A percentile compares a stretch with the other conserved stretches of the same genome.
phyloP scores from a whole-genome alignment of 768 basidiomycete species.

The Panellus pusillus region DNA sequence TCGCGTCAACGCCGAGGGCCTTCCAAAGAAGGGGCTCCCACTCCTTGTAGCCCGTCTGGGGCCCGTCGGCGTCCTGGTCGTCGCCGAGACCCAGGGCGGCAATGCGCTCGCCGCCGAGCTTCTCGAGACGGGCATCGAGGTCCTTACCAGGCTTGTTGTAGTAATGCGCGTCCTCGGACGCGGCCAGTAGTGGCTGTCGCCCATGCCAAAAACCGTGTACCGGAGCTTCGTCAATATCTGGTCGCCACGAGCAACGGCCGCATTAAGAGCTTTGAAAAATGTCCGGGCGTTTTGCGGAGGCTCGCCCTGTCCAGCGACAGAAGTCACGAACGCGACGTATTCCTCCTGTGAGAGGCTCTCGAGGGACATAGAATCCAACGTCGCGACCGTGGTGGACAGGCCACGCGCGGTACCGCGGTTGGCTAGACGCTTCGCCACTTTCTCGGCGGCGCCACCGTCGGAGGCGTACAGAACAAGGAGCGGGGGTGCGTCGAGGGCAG shows the following conservation, averaged over 20 bases:
- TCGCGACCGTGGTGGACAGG: conserved; percentile 68
- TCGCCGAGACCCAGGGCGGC: conserved; percentile 83
- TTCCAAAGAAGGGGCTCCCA: conserved; percentile 97
- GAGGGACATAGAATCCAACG: conserved; percentile 79
- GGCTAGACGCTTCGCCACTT: conserved; percentile 86
- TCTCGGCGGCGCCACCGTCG: conserved; percentile 95
- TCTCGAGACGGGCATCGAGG: conserved; percentile 75
- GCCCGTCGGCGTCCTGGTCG: conserved; percentile 96
- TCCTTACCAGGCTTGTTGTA: conserved; percentile 98
- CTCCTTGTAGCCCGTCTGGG: conserved; percentile 93
- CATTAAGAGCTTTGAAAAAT: conserved; percentile 84
- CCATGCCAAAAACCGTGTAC: conserved; percentile 90
- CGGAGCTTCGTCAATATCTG: conserved; percentile 62
- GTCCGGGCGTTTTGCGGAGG: conserved; percentile 94
- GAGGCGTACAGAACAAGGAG: conserved; percentile 90
- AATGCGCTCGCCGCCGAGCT: conserved; percentile 77
- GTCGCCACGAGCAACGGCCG: conserved; percentile 58
- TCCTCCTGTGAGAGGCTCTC: conserved; percentile 74
- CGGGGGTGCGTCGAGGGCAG: conserved; percentile 85
- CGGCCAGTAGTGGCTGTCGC: conserved; percentile 99
- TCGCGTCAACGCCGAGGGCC: conserved; percentile 83
- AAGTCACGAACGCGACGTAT: conserved; percentile 85
- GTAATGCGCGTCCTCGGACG: conserved; percentile 95
- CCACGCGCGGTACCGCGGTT: conserved; percentile 84
- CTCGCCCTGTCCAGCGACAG: conserved; percentile 95